These are phyloP conservation scores for Xerocomellus amylosporus DNA, from an alignment of 768 basidiomycete species.

Conservation along the genomic window DNA sequence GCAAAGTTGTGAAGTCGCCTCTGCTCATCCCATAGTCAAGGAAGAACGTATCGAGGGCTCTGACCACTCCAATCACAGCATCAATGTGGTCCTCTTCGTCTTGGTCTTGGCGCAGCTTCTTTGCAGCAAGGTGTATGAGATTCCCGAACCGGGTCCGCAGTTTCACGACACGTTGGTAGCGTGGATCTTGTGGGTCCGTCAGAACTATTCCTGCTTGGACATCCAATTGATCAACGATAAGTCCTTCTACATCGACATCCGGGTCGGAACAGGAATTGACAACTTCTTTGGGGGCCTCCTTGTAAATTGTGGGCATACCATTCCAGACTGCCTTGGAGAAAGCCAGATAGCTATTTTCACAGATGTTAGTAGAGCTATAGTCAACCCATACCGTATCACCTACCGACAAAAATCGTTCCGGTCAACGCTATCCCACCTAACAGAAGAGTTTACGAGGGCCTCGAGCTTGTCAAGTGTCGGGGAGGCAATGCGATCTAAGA, in stretches of 20 bases:
- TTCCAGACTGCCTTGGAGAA: conserved; percentile 73
- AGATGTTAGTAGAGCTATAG: not conserved
- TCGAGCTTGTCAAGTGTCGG: conserved; percentile 72
- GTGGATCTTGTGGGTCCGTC: conserved; percentile 67
- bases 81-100: conserved; percentile 84
- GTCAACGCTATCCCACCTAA: conserved; percentile 60
- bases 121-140: conserved; percentile 65
- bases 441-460: conserved; percentile 47
- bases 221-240: conserved; percentile 63
- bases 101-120: conserved; percentile 55
- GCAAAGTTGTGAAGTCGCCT: conserved; percentile 56
- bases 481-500: conserved; percentile 64
- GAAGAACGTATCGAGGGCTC: conserved; percentile 73
- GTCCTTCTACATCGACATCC: conserved; percentile 64
- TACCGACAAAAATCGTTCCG: conserved; percentile 87
- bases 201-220: conserved; percentile 76
- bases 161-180: conserved; percentile 60
- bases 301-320: conserved; percentile 69
- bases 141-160: conserved; percentile 66
- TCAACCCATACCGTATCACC: conserved; percentile 13
- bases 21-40: conserved; percentile 66
- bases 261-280: conserved; percentile 56
- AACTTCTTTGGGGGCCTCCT: conserved; percentile 55
- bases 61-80: conserved; percentile 69
- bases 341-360: conserved; percentile 54